Conservation (phyloP, 352 stramenopile species). For the Phytophthora crassamura region DNA sequence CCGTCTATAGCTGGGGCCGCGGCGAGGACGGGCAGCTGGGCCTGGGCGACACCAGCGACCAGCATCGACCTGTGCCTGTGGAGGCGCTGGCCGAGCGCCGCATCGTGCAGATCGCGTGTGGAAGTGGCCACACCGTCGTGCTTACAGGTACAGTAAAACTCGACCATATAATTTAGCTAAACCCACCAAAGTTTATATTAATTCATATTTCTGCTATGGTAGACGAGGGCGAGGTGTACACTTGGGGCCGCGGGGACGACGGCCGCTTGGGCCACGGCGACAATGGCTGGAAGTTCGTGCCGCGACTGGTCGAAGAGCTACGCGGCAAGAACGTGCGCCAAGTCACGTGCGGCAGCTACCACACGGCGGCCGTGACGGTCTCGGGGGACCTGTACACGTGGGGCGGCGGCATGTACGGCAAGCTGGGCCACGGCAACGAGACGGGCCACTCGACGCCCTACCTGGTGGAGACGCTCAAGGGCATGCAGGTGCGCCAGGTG, state of each 20-base stretch:
- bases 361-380: slow-evolving; percentile 95
- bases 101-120: slow-evolving; percentile 90
- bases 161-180: slow-evolving; percentile 4
- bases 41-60: slow-evolving; percentile 88
- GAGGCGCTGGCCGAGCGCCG: slow-evolving; percentile 84
- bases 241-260: slow-evolving; percentile 90
- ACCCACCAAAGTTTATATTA: not conserved
- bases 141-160: slow-evolving; percentile 56
- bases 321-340: slow-evolving; percentile 91
- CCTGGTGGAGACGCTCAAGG: slow-evolving; percentile 94
- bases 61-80: slow-evolving; percentile 83
- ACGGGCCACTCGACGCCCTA: slow-evolving; percentile 93
- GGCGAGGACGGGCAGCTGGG: slow-evolving; percentile 89
- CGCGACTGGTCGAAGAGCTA: slow-evolving; percentile 91
- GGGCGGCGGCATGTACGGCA: slow-evolving; percentile 96
- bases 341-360: slow-evolving; percentile 96
- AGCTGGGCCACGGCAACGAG: slow-evolving; percentile 94
- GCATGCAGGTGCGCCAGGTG: slow-evolving; percentile 91
- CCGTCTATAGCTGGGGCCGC: slow-evolving; percentile 90
- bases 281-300: slow-evolving; percentile 98
- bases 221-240: slow-evolving; percentile 90
- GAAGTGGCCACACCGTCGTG: slow-evolving; percentile 90
- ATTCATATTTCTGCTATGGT: not conserved
- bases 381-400: slow-evolving; percentile 95
- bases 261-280: slow-evolving; percentile 92